phyloP scores from a whole-genome alignment of 306 rosid genomes.

The Quercus gilva region DNA sequence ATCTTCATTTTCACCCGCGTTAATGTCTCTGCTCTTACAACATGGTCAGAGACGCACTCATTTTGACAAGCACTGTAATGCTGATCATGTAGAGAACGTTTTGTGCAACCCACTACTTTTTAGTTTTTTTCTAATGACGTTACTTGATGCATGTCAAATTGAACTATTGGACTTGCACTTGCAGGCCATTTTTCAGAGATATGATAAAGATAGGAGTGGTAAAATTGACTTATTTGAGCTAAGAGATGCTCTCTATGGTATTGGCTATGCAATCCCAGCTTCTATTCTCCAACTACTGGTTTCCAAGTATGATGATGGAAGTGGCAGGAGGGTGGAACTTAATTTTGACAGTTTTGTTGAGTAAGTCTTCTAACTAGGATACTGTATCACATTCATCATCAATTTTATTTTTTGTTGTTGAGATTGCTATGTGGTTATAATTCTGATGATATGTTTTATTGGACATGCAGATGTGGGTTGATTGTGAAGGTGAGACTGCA shows the following conservation, averaged over 20 bases:
- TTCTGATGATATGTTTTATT: slow-evolving; percentile 39
- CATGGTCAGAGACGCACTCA: background rate
- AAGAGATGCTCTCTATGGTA: slow-evolving; percentile 86
- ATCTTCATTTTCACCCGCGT: background rate
- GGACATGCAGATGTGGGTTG: slow-evolving; percentile 79
- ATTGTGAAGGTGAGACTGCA: slow-evolving; percentile 68
- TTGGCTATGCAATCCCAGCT: slow-evolving; percentile 69
- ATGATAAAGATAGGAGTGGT: slow-evolving; percentile 84
- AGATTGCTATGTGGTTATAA: slow-evolving; percentile 7
- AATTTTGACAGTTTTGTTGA: slow-evolving; percentile 76
- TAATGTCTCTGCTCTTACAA: background rate
- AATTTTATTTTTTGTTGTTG: background rate
- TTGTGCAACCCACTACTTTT: background rate
- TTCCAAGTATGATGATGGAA: slow-evolving; percentile 67
- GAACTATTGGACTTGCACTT: background rate
- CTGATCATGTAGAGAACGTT: background rate
- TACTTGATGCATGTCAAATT: slow-evolving; percentile 2
- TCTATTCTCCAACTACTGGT: slow-evolving; percentile 63
- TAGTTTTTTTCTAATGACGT: background rate
- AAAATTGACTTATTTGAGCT: slow-evolving; percentile 76
- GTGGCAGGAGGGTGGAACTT: slow-evolving; percentile 56
- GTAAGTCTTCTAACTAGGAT: slow-evolving; percentile 46
- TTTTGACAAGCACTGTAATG: background rate
- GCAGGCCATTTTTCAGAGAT: slow-evolving; percentile 80
- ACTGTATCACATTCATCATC: background rate